Base-by-base conservation (phyloP, 2,329 filamentous ascomycete species). In the Cladosporium sp. region DNA sequence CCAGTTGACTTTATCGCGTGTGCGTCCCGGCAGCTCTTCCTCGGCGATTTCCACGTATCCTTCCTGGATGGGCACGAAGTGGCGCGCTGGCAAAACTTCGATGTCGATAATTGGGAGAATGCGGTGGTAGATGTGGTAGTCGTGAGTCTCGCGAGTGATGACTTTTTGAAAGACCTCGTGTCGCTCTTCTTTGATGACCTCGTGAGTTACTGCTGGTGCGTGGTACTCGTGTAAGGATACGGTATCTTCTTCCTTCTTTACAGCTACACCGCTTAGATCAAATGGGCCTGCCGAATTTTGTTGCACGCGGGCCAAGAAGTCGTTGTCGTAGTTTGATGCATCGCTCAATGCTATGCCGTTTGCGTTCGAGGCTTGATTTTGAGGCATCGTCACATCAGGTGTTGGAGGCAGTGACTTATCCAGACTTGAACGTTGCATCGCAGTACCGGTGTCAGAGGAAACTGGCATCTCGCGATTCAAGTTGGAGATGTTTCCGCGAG, bases 131-230 rank as follows among this genome's bases (percentile, higher is more conserved):
- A 83, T 73, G 67, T 85, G 80, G 71, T 86, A 79, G 36, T 81
- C 81, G 74, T 86, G 84, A 36, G 85, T 84, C 66, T 86, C 84
- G 43, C 83, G 81, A 7, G 79, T 81, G 59, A 85, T 81, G 25
- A 71, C 69, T 69, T 85, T 79, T 68, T 84, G 76, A 18, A 79
- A 71, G 53, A 85, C 76, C 58, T 85, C 76, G 66, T 83, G 82
- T 13, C 77, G 71, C 16, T 79, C 71, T 3, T 79, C 77, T 18
- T 77, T 76, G 46, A 85, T 73, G 0, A 78, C 76, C 68, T 86
- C 82, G 66, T 86, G 83, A 1, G 78, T 80, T 21, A 85, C 83
- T 23, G 73, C 77, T 48, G 81, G 79, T n/a, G 79, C 79, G 68
- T 74, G 77, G 13, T 63, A 66, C 11, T 76, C 74, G 34, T 76